phyloP scores from a whole-genome alignment of 2,329 filamentous ascomycete genomes.

The Hortaea werneckii region DNA sequence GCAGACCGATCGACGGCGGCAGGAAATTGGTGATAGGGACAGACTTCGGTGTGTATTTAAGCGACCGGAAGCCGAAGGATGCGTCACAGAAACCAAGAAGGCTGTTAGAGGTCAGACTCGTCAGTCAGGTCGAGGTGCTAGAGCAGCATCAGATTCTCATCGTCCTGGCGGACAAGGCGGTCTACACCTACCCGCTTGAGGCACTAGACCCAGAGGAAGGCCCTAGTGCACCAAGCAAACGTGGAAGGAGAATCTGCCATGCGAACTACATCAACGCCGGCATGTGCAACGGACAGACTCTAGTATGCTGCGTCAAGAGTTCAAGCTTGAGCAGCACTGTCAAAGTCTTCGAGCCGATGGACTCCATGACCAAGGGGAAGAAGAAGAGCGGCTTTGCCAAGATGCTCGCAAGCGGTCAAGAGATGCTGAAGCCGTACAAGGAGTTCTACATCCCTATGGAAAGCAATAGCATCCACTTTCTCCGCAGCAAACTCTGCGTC shows the following conservation, averaged over 20 bases:
- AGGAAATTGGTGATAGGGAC: constrained; percentile 91
- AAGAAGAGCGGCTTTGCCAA: constrained; percentile 93
- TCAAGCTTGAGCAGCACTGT: constrained; percentile 89
- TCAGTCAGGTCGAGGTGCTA: constrained; percentile 91
- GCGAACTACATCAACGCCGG: constrained; percentile 98
- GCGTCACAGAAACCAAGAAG: constrained; percentile 61
- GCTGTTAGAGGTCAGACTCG: constrained; percentile 74
- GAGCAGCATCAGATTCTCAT: constrained; percentile 90
- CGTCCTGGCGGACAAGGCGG: constrained; percentile 84
- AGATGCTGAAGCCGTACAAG: constrained; percentile 93
- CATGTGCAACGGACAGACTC: constrained; percentile 83
- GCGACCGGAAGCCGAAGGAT: constrained; percentile 82
- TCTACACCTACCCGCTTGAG: constrained; percentile 79
- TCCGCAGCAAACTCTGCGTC: constrained; percentile 92
- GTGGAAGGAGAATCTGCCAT: constrained; percentile 92
- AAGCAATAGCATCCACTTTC: constrained; percentile 95
- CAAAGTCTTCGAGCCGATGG: constrained; percentile 98
- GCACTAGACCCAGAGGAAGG: constrained; percentile 74
- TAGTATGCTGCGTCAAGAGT: constrained; percentile 95
- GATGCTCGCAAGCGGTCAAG: constrained; percentile 88
- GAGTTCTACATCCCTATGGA: constrained; percentile 98
- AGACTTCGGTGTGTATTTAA: constrained; percentile 85
- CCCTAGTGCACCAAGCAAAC: constrained; percentile 63
- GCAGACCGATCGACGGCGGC: constrained; percentile 88
- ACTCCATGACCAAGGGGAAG: constrained; percentile 67